Percentiles rank a stretch among this genome's conserved stretches.
phyloP scores from a whole-genome alignment of 106 monocot genomes.

The Dendrobium officinale region DNA sequence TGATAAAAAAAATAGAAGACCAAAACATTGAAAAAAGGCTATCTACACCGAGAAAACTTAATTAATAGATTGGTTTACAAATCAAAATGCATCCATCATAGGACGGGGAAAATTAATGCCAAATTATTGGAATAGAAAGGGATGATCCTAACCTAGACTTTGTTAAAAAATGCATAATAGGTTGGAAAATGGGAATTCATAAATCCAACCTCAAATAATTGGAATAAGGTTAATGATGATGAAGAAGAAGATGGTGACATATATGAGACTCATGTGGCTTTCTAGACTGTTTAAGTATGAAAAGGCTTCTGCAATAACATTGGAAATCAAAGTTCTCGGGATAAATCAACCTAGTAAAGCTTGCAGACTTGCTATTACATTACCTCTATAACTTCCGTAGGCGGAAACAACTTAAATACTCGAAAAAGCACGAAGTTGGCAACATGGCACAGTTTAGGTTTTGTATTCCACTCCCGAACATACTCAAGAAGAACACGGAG shows the following conservation, averaged over 20 bases:
- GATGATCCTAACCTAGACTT: too few species aligned
- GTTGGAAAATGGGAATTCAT: neutral
- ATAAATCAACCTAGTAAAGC: neutral
- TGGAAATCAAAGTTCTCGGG: neutral
- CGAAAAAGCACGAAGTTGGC: conserved; percentile 70
- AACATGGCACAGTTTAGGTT: conserved; percentile 83
- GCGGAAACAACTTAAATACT: conserved; percentile 59
- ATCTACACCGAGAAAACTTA: too few species aligned
- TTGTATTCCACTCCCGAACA: conserved; percentile 95
- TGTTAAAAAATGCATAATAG: too few species aligned
- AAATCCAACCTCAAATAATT: neutral
- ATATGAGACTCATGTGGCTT: neutral
- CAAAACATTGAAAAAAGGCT: too few species aligned
- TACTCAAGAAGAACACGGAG: conserved; percentile 76
- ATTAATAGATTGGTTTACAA: too few species aligned
- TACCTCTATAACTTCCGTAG: conserved; percentile 82
- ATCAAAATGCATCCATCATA: neutral
- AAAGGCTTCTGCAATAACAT: neutral
- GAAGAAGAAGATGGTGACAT: neutral
- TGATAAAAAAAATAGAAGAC: too few species aligned
- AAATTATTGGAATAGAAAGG: neutral
- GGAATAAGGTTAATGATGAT: neutral
- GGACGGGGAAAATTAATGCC: neutral
- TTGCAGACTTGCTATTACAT: neutral
- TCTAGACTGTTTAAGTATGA: neutral